A percentile compares a stretch with the other conserved stretches of the same genome.
Evolutionary conservation across 768 basidiomycete genomes (phyloP).

Genomic region (Termitomyces sp.): DNA sequence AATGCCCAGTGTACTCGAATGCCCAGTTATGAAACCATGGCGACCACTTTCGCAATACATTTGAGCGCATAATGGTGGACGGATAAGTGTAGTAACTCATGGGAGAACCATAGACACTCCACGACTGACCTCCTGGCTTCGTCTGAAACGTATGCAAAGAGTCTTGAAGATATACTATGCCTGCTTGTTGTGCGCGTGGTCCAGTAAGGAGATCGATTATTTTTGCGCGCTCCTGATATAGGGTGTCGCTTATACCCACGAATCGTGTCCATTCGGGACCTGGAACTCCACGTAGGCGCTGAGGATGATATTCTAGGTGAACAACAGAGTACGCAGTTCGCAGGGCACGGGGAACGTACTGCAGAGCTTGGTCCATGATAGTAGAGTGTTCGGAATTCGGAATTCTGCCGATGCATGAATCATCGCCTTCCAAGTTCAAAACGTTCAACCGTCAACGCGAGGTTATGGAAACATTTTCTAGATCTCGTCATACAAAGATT

Average conservation of each 20-base stretch:
- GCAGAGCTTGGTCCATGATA: background rate
- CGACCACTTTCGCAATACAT: background rate
- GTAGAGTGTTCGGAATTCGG: background rate
- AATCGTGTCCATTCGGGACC: slow-evolving; percentile 50
- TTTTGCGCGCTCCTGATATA: background rate
- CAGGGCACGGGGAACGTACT: background rate
- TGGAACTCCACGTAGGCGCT: slow-evolving; percentile 25
- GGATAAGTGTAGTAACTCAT: background rate
- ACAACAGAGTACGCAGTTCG: slow-evolving; percentile 20
- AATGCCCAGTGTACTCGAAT: slow-evolving; percentile 24
- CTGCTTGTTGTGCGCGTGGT: background rate
- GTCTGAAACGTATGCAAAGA: background rate
- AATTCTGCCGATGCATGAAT: too few species aligned
- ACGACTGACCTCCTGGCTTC: background rate
- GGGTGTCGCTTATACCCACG: slow-evolving; percentile 60
- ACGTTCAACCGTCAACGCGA: too few species aligned
- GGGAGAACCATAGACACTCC: slow-evolving; percentile 1
- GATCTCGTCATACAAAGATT: too few species aligned
- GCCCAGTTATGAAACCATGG: slow-evolving; percentile 16
- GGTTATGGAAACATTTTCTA: too few species aligned
- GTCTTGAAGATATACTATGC: slow-evolving; percentile 1
- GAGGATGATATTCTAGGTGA: slow-evolving; percentile 33
- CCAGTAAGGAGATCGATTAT: background rate
- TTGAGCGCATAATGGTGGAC: background rate
- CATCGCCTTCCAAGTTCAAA: too few species aligned